These are phyloP conservation scores for Candida sp. DNA, from an alignment of 1,139 yeast genomes.

Conservation along the genomic window DNA sequence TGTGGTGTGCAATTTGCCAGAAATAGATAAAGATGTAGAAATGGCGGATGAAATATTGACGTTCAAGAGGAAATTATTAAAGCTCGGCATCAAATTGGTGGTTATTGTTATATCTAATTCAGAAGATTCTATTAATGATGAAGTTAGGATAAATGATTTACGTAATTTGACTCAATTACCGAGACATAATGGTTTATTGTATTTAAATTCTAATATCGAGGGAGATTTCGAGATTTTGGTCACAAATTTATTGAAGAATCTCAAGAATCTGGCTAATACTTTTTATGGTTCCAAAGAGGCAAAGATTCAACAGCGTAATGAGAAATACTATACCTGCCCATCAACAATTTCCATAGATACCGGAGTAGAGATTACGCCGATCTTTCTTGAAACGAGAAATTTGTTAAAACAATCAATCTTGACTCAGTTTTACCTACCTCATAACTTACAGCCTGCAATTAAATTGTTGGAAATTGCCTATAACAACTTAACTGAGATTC, in stretches of 20 bases:
- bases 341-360: constrained; percentile 23
- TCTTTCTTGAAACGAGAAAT: constrained; percentile 38
- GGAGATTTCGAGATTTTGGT: constrained; percentile 28
- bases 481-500: constrained; percentile 25
- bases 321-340: constrained; percentile 38
- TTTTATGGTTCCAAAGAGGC: constrained; percentile 32
- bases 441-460: constrained; percentile 29
- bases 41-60: constrained; percentile 17
- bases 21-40: constrained; percentile 12
- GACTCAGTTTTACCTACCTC: constrained; percentile 30
- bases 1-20: constrained; percentile 16
- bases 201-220: constrained; percentile 13
- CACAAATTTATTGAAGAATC: constrained; percentile 24
- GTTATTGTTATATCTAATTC: constrained; percentile 21
- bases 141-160: constrained; percentile 19
- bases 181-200: constrained; percentile 26
- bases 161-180: constrained; percentile 30
- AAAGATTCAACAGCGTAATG: constrained; percentile 31
- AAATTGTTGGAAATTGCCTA: constrained; percentile 31
- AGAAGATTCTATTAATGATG: constrained; percentile 9
- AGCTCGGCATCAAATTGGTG: constrained; percentile 21
- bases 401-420: constrained; percentile 36
- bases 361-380: constrained; percentile 31
- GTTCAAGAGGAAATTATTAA: constrained; percentile 14
- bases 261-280: constrained; percentile 27